Percentiles rank a stretch among this genome's conserved stretches.
phyloP scores from a whole-genome alignment of 164 flowering plant species.

The Dillenia suffruticosa region DNA sequence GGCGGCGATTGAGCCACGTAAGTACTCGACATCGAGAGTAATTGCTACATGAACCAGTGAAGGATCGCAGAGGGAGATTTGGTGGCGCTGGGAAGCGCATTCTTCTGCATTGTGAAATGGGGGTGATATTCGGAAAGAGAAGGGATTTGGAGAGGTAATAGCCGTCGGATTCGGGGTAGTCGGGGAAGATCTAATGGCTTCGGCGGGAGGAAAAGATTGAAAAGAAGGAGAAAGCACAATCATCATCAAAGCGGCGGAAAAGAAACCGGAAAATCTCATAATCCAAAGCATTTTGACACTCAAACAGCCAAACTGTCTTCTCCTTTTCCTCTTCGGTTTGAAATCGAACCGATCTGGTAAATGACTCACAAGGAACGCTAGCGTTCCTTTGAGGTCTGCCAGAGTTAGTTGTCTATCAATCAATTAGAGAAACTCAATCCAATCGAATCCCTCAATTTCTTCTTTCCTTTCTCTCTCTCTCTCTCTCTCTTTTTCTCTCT shows the following conservation, averaged over 20 bases:
- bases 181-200: slow-evolving; percentile 48
- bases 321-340: slow-evolving; percentile 32
- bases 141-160: slow-evolving; percentile 12
- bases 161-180: slow-evolving; percentile 13
- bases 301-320: neutral
- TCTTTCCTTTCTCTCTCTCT: too few species aligned
- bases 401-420: slow-evolving; percentile 12
- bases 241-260: slow-evolving; percentile 40
- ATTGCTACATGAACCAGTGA: slow-evolving; percentile 28
- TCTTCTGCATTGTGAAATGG: slow-evolving; percentile 26
- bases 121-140: slow-evolving; percentile 16
- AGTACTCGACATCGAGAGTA: slow-evolving; percentile 29
- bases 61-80: slow-evolving; percentile 20
- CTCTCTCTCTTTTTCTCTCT: neutral
- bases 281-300: slow-evolving; percentile 38
- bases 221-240: slow-evolving; percentile 42
- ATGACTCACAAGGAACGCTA: slow-evolving; percentile 20
- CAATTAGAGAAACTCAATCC: neutral
- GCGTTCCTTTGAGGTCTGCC: slow-evolving; percentile 43
- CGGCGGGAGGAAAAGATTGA: slow-evolving; percentile 50
- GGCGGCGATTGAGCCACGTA: slow-evolving; percentile 28
- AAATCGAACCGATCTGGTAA: slow-evolving; percentile 28
- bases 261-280: slow-evolving; percentile 36
- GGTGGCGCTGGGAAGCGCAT: slow-evolving; percentile 8
- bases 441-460: slow-evolving; percentile 3